phyloP scores from a whole-genome alignment of 176 grass and related monocot species.

The Ensete ventricosum region DNA sequence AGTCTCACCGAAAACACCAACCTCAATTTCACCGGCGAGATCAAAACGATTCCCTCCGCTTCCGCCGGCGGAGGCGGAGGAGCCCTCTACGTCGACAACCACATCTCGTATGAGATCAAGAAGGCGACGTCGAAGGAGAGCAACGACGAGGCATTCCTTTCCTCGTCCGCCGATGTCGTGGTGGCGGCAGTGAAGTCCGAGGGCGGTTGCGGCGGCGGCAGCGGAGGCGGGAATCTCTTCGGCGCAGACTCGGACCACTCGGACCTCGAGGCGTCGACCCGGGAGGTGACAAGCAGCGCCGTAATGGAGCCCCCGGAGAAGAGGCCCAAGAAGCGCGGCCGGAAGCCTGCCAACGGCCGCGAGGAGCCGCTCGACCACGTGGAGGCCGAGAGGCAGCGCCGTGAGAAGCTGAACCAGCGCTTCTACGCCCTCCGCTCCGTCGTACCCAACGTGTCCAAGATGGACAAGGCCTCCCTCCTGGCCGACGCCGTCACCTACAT shows the following conservation, averaged over 20 bases:
- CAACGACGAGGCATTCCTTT: slow-evolving; percentile 82
- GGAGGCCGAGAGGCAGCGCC: slow-evolving; percentile 88
- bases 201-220: background rate
- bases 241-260: slow-evolving; percentile 90
- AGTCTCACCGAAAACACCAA: background rate
- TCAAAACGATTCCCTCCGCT: slow-evolving; percentile 37
- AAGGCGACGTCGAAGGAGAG: slow-evolving; percentile 68
- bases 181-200: slow-evolving; percentile 8
- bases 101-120: background rate
- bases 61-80: slow-evolving; percentile 11
- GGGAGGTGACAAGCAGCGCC: slow-evolving; percentile 82
- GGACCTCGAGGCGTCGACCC: slow-evolving; percentile 67
- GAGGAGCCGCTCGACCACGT: slow-evolving; percentile 96
- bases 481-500: slow-evolving; percentile 97
- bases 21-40: slow-evolving; percentile 14
- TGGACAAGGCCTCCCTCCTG: slow-evolving; percentile 96
- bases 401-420: slow-evolving; percentile 94
- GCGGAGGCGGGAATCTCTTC: slow-evolving; percentile 24
- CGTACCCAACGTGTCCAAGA: slow-evolving; percentile 97
- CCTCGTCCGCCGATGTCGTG: slow-evolving; percentile 36
- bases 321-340: slow-evolving; percentile 68
- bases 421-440: slow-evolving; percentile 96
- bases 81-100: slow-evolving; percentile 44
- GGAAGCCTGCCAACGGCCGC: slow-evolving; percentile 92
- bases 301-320: slow-evolving; percentile 71